Percentiles rank a stretch among this genome's conserved stretches.
phyloP scores from a whole-genome alignment of 192 early-diverging fungal genomes.

The Coemansia sp. region DNA sequence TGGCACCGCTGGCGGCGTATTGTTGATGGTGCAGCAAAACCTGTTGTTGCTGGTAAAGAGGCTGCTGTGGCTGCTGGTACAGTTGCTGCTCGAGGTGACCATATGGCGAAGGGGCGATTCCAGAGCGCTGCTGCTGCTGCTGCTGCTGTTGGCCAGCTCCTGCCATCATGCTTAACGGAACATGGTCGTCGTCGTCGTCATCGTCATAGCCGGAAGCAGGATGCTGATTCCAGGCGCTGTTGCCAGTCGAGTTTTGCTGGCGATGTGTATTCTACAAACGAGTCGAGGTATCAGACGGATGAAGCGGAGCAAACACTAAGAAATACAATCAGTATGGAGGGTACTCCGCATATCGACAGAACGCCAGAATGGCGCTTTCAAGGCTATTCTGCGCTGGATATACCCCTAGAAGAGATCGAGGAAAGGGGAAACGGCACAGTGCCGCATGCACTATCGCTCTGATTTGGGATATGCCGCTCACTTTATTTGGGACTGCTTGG shows the following conservation, averaged over 20 bases:
- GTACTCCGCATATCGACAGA: neutral
- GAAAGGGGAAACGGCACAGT: neutral
- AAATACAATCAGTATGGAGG: conserved; percentile 1
- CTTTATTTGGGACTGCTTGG: neutral
- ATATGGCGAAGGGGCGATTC: neutral
- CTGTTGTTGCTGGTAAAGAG: conserved; percentile 6
- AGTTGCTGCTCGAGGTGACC: neutral
- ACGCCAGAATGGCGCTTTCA: neutral
- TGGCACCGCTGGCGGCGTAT: neutral
- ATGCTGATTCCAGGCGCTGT: conserved; percentile 13
- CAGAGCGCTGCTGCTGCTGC: conserved; percentile 7
- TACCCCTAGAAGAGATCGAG: neutral
- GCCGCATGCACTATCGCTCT: neutral
- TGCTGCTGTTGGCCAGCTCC: conserved; percentile 16
- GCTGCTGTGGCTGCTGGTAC: conserved; percentile 23
- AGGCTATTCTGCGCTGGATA: neutral
- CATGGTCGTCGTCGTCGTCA: conserved; percentile 33
- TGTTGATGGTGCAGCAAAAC: neutral
- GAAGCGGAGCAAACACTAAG: neutral
- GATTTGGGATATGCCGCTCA: neutral
- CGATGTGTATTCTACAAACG: conserved; percentile 21
- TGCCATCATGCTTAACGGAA: conserved; percentile 36
- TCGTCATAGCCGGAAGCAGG: neutral
- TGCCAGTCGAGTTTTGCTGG: conserved; percentile 2
- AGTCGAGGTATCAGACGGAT: neutral